Evolutionary conservation across 169 alveolate genomes (phyloP).

Genomic region (Cryptosporidium andersoni): DNA sequence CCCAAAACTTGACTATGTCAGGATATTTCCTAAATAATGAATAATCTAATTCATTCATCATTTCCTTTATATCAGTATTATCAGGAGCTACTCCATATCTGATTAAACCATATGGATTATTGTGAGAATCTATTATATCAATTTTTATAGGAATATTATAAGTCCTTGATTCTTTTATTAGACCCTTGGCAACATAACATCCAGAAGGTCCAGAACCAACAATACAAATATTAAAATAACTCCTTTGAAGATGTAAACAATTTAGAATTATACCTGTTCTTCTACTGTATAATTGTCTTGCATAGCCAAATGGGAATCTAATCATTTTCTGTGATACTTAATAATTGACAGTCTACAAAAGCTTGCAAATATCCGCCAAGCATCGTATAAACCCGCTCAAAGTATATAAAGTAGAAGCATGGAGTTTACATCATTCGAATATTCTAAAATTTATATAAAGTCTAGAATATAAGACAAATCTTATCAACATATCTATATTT

Average conservation of each 20-base stretch:
- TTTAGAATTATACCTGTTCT: no score
- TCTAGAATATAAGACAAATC: no score
- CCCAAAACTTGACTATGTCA: conserved; percentile 25
- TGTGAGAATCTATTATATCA: conserved; percentile 38
- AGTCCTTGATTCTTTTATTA: conserved; percentile 1
- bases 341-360: no score
- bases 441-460: no score
- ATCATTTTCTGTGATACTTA: no score
- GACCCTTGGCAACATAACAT: conserved; percentile 45
- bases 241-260: background rate
- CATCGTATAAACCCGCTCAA: no score
- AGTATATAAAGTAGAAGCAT: no score
- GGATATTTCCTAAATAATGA: conserved; percentile 48
- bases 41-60: conserved; percentile 28
- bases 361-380: no score
- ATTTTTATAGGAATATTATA: conserved; percentile 24
- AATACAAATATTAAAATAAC: conserved; percentile 16
- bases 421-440: no score
- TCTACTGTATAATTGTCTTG: no score
- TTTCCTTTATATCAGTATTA: conserved; percentile 15
- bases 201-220: conserved; percentile 71
- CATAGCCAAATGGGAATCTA: no score
- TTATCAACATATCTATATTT: no score
- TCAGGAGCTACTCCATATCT: conserved; percentile 67
- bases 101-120: conserved; percentile 51